Evolutionary conservation across 345 rosid species (phyloP).

Genomic region (Murraya koenigii): DNA sequence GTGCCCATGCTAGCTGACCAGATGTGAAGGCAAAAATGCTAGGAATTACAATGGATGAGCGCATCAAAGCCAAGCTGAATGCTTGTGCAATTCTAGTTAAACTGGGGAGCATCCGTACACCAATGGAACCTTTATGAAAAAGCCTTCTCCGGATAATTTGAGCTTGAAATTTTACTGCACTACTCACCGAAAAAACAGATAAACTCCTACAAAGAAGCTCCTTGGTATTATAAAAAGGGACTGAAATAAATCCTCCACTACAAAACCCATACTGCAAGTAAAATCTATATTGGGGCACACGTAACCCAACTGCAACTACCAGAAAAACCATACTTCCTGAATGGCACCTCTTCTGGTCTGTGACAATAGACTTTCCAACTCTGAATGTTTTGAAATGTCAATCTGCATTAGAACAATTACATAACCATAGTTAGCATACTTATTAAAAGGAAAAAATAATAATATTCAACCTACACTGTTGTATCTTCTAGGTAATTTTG

Average conservation of each 20-base stretch:
- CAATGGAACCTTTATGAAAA: conserved; percentile 32
- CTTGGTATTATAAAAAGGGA: conserved; percentile 26
- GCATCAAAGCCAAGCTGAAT: conserved; percentile 63
- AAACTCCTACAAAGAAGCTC: conserved; percentile 30
- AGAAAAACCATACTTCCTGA: conserved; percentile 32
- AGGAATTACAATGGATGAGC: conserved; percentile 58
- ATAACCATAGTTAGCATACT: neutral
- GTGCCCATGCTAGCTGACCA: conserved; percentile 64
- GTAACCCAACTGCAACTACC: conserved; percentile 40
- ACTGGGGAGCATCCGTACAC: conserved; percentile 29
- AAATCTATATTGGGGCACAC: conserved; percentile 36
- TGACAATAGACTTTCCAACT: conserved; percentile 27
- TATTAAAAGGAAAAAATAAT: neutral
- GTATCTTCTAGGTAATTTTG: neutral
- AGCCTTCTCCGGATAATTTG: conserved; percentile 62
- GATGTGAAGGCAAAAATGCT: conserved; percentile 56
- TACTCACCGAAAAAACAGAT: conserved; percentile 34
- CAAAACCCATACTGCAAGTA: conserved; percentile 26
- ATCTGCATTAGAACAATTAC: conserved; percentile 42
- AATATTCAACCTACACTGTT: neutral
- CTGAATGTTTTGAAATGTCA: conserved; percentile 44
- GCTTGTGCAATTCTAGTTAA: conserved; percentile 69
- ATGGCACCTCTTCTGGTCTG: conserved; percentile 19
- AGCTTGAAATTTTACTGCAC: conserved; percentile 41
- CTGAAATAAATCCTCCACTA: conserved; percentile 29